Percentiles rank a stretch among this genome's conserved stretches.
phyloP scores from a whole-genome alignment of 768 basidiomycete genomes.

The Termitomyces sp. region DNA sequence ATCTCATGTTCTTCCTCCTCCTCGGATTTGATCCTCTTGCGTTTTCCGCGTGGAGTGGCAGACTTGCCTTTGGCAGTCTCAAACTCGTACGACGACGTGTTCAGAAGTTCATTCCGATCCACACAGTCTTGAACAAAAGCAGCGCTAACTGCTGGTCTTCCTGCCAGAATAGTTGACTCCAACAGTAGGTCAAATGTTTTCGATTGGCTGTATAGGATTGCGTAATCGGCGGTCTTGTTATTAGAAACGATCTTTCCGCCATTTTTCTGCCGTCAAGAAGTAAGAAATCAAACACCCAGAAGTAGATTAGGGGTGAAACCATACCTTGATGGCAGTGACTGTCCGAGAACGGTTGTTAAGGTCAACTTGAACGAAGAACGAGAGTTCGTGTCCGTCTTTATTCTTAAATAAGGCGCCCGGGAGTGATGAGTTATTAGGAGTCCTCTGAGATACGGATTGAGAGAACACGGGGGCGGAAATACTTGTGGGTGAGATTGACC shows the following conservation, averaged over 20 bases:
- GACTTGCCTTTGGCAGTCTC: conserved; percentile 18
- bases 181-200: conserved; percentile 46
- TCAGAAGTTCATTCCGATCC: conserved; percentile 35
- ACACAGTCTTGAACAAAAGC: conserved; percentile 53
- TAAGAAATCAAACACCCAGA: background rate
- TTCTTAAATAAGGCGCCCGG: conserved; percentile 37
- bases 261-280: conserved; percentile 43
- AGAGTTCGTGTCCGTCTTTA: conserved; percentile 35
- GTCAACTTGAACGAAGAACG: conserved; percentile 69
- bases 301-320: conserved; percentile 4
- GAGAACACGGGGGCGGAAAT: conserved; percentile 1
- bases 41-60: conserved; percentile 11
- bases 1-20: conserved; percentile 2
- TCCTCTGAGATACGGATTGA: background rate
- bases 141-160: conserved; percentile 44
- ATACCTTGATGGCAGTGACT: conserved; percentile 58
- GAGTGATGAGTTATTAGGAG: conserved; percentile 7
- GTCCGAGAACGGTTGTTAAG: conserved; percentile 46
- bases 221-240: conserved; percentile 54
- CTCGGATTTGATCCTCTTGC: conserved; percentile 16
- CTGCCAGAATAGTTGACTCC: conserved; percentile 25
- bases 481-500: conserved; percentile 7
- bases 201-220: conserved; percentile 49
- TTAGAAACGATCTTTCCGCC: conserved; percentile 56
- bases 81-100: conserved; percentile 40